These are phyloP conservation scores for Arachis stenosperma DNA, from an alignment of 306 rosid species.

Conservation along the genomic window DNA sequence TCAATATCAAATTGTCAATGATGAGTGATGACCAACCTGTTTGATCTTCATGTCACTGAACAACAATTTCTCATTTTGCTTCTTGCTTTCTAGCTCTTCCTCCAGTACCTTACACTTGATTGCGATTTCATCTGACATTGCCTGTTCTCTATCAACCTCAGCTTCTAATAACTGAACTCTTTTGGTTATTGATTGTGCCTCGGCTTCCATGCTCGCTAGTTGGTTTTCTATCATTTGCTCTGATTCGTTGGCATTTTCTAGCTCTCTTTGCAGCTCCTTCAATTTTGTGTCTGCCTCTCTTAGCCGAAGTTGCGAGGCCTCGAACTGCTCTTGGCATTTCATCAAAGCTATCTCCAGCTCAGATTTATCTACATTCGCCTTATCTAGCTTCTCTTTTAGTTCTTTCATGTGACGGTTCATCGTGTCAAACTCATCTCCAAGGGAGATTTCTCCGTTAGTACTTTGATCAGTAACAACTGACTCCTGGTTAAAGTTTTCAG, in stretches of 20 bases:
- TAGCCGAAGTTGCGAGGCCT: conserved; percentile 53
- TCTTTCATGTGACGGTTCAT: conserved; percentile 48
- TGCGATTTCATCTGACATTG: conserved; percentile 54
- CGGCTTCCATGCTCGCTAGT: conserved; percentile 66
- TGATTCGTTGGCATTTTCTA: conserved; percentile 51
- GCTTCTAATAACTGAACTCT: conserved; percentile 53
- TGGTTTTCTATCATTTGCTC: conserved; percentile 60
- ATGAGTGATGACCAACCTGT: conserved; percentile 57
- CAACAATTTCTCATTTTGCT: conserved; percentile 49
- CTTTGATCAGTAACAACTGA: conserved; percentile 38
- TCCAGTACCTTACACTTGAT: conserved; percentile 53
- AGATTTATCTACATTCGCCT: conserved; percentile 51
- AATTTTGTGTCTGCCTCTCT: conserved; percentile 59
- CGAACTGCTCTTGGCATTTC: conserved; percentile 46
- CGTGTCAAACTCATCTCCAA: conserved; percentile 54
- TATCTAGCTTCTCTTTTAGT: conserved; percentile 53
- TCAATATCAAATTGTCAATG: too few species aligned
- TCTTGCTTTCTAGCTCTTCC: conserved; percentile 60
- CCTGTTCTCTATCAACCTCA: conserved; percentile 47
- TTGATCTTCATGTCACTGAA: conserved; percentile 60
- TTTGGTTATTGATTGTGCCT: conserved; percentile 58
- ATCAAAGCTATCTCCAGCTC: conserved; percentile 54
- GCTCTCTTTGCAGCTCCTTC: conserved; percentile 59
- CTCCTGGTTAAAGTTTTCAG: conserved; percentile 43
- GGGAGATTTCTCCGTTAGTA: conserved; percentile 43